Percentiles rank a stretch among this genome's conserved stretches.
Conservation (phyloP, 2,329 filamentous ascomycete species). For the Lomentospora prolificans region DNA sequence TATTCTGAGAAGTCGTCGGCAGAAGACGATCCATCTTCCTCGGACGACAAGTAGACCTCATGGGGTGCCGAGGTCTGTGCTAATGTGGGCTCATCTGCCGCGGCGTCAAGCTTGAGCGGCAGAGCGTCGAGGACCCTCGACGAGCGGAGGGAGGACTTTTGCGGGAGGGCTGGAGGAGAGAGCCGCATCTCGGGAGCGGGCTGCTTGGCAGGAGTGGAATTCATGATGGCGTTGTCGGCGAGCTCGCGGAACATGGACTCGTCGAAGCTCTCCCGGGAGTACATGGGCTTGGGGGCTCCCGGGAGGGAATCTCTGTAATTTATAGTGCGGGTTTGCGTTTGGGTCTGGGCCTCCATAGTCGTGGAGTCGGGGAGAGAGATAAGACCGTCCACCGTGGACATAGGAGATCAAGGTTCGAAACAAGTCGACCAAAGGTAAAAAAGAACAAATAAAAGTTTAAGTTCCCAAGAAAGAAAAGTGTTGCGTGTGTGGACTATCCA, state of each 20-base stretch:
- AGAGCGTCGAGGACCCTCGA: constrained; percentile 30
- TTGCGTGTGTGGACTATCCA: background rate
- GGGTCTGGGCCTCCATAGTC: background rate
- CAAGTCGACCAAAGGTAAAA: background rate
- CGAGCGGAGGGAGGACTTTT: constrained; percentile 31
- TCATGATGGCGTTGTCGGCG: constrained; percentile 6
- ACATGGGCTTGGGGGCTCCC: constrained; percentile 8
- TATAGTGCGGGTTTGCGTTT: constrained; percentile 2
- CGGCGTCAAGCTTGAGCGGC: constrained; percentile 24
- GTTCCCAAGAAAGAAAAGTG: background rate
- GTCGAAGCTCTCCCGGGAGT: constrained; percentile 5
- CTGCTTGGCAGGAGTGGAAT: constrained; percentile 8
- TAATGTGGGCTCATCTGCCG: constrained; percentile 17
- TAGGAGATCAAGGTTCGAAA: background rate
- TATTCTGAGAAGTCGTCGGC: constrained; percentile 50
- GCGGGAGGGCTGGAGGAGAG: constrained; percentile 29
- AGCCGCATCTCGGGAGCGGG: constrained; percentile 8
- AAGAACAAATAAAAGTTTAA: background rate
- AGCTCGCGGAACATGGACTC: constrained; percentile 4
- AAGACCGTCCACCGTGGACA: background rate
- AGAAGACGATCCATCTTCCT: constrained; percentile 55
- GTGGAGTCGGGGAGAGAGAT: background rate
- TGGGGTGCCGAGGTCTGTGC: constrained; percentile 28
- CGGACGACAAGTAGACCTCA: constrained; percentile 54
- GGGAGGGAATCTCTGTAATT: constrained; percentile 9